Evolutionary conservation across 148 eudicot genomes (phyloP), one percentile per base, ranked within the genome.

Genomic region (Beta vulgaris): DNA sequence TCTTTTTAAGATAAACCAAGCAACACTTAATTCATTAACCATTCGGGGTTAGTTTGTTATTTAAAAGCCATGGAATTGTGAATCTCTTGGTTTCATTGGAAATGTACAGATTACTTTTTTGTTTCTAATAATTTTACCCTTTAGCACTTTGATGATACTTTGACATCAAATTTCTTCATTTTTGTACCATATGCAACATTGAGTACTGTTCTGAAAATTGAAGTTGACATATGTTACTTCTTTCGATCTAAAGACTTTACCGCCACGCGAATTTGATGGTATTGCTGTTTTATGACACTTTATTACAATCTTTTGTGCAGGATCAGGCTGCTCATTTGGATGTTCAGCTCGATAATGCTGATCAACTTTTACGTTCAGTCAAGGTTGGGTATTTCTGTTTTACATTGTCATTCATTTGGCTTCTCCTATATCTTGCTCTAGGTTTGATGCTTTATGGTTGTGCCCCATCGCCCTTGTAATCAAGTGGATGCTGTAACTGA

Each of bases 341-440:
- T 81, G 85, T 86, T 58, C 80, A 73, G 69, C 91, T 92, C 46
- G 78, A 55, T 51, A 82, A 90, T 80, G 90, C 91, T 76, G 91
- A 88, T 78, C 88, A 73, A 71, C 48, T 92, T 71, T 86, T 92
- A 63, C 92, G 88, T 65, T 84, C 99, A 58, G 82, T 92, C 43
- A 92, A 95, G 99, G 97, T 91, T 73, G 68, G 75, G 48, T 65
- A 55, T 73, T n/a, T 65, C 55, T 26, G 16, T 60, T 61, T 65
- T 73, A 19, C n/a, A 7, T 51, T 15, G 51, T 32, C 29, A 46
- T 14, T 32, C 29, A 46, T 14, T 73, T 6, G 15, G 25, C 63
- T 67, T 42, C 34, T 40, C 42, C 23, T 35, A 3, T 25, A 26
- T 11, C 25, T 39, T 35, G 21, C 34, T 46, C 31, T 73, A 37